Conservation (phyloP, 768 basidiomycete species). For the Cubamyces sp. region DNA sequence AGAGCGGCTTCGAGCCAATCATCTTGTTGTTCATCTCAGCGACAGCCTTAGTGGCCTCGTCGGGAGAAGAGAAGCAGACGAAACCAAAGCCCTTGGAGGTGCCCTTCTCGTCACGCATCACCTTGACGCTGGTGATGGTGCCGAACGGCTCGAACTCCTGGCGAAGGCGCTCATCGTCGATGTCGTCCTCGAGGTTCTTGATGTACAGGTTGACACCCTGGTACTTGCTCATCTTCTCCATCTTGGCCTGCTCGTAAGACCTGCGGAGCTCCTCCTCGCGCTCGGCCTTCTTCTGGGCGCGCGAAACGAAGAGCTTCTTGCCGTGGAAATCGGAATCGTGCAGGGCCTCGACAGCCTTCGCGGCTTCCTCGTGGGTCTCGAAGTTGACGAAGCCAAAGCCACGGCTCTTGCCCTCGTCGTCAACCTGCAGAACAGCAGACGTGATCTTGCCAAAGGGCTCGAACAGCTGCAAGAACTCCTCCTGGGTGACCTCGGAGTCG, state of each 20-base stretch:
- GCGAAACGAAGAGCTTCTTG: slow-evolving; percentile 91
- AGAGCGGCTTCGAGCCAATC: slow-evolving; percentile 97
- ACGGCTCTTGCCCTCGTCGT: slow-evolving; percentile 91
- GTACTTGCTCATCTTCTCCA: slow-evolving; percentile 98
- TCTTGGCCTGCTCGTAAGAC: slow-evolving; percentile 92
- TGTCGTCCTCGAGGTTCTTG: slow-evolving; percentile 99
- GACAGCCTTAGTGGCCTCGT: slow-evolving; percentile 98
- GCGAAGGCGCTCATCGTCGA: slow-evolving; percentile 97
- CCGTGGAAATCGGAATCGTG: slow-evolving; percentile 86
- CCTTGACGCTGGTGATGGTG: slow-evolving; percentile 96
- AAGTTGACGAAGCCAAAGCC: slow-evolving; percentile 99
- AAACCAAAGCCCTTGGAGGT: slow-evolving; percentile 97
- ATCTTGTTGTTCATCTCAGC: slow-evolving; percentile 99
- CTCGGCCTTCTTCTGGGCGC: slow-evolving; percentile 98
- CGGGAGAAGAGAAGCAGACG: slow-evolving; percentile 97
- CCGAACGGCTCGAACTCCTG: slow-evolving; percentile 97
- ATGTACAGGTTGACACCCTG: slow-evolving; percentile 99
- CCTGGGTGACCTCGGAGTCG: slow-evolving; percentile 79
- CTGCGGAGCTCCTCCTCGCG: slow-evolving; percentile 95
- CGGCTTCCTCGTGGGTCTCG: slow-evolving; percentile 90
- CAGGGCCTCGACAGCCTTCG: slow-evolving; percentile 84
- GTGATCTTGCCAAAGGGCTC: slow-evolving; percentile 78
- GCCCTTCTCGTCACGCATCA: slow-evolving; percentile 97
- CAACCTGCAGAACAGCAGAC: slow-evolving; percentile 81
- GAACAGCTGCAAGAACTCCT: slow-evolving; percentile 88